phyloP scores from a whole-genome alignment of 495 filamentous ascomycete species.

The Xylaria intraflava region DNA sequence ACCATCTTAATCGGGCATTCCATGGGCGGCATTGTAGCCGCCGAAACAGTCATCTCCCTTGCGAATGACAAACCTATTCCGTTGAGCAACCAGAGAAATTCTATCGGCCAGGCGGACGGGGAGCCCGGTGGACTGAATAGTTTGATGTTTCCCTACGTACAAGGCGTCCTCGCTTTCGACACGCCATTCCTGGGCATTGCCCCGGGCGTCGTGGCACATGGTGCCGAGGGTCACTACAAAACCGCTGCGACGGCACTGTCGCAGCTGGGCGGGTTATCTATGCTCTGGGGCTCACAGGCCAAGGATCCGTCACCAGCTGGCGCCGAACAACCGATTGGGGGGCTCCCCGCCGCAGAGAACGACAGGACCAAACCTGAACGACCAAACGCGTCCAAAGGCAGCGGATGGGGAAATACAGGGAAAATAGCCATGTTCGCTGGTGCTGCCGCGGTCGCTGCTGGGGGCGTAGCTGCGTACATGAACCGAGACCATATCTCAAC shows the following conservation, averaged over 20 bases:
- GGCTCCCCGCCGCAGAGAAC: slow-evolving; percentile 29
- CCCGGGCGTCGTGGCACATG: slow-evolving; percentile 81
- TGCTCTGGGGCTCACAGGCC: slow-evolving; percentile 44
- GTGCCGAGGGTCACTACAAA: slow-evolving; percentile 78
- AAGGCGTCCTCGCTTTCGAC: slow-evolving; percentile 88
- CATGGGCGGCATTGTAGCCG: slow-evolving; percentile 96
- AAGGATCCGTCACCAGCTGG: slow-evolving; percentile 8
- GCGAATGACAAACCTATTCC: slow-evolving; percentile 61
- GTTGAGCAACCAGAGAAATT: slow-evolving; percentile 8
- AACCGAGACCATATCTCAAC: slow-evolving; percentile 69
- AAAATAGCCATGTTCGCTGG: slow-evolving; percentile 78
- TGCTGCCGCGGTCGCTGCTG: slow-evolving; percentile 74
- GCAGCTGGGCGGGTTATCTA: slow-evolving; percentile 56
- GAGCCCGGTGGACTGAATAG: slow-evolving; percentile 26
- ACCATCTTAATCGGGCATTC: slow-evolving; percentile 83
- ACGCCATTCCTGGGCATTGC: slow-evolving; percentile 90
- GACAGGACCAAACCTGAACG: slow-evolving; percentile 23
- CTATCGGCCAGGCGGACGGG: background rate
- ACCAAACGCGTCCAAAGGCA: slow-evolving; percentile 37
- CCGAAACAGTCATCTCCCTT: slow-evolving; percentile 70
- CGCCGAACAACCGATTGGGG: slow-evolving; percentile 20
- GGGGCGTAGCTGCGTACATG: slow-evolving; percentile 80
- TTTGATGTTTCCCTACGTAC: slow-evolving; percentile 65
- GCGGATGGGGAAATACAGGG: slow-evolving; percentile 61
- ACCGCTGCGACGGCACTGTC: slow-evolving; percentile 63